Base-by-base conservation (phyloP, 169 alveolate species). In the Babesia sp. region DNA sequence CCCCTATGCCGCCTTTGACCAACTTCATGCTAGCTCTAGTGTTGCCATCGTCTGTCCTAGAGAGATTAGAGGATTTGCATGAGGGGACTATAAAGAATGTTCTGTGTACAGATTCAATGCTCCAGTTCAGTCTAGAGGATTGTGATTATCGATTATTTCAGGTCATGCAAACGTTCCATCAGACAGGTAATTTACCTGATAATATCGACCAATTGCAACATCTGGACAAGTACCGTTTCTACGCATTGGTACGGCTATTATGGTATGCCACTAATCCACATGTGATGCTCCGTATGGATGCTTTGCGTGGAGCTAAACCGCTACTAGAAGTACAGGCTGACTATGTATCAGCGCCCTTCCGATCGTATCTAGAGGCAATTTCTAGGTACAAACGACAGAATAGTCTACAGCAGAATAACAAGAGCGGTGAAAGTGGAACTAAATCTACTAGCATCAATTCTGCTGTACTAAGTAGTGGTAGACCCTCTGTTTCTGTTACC, bases 261-360 rank as follows among this genome's bases (percentile, higher is more conserved):
- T 72, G 83, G 83, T 44, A 53, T 36, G 68, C 48, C 3, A 72
- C 76, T 12, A 72, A 72, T 33, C 83, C 83, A 0, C 83, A 72
- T 24, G 79, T 69, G 8, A 50, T 55, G 39, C 6, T 64, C 55
- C 45, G 41, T 2, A 63, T 63, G 56, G 61, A 64, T 2, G 11
- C 4, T 0, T 0, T 24, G n/a, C 44, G 51, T 3, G 61, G 54
- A 6, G 14, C 12, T 4, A 26, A 64, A 61, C 8, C 60, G 18
- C 74, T 64, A 37, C 39, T 64, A 9, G 18, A 54, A 16, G 61
- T 22, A n/a, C 74, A 64, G 74, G 11, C 74, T 16, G 45, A 29
- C 48, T 64, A 64, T 36, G 74, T 64, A 5, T 42, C 59, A 24
- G 3, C 59, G 33, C 74, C 74, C 63, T 64, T 64, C 48, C 22